These are phyloP conservation scores for Viola odorata DNA, from an alignment of 345 rosid species.

Conservation along the genomic window DNA sequence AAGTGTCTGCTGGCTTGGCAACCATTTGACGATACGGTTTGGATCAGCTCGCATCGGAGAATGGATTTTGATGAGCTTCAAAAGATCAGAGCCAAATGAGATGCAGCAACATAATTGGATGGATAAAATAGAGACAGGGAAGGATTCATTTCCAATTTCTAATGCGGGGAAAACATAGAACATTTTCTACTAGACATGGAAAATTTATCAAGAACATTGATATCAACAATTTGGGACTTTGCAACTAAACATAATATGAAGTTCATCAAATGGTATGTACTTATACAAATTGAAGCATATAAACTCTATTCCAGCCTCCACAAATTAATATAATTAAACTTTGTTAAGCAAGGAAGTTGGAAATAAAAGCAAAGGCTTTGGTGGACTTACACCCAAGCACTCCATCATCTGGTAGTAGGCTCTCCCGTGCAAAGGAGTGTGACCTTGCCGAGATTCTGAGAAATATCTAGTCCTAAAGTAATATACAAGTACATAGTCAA, in stretches of 20 bases:
- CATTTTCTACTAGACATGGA: too few species aligned
- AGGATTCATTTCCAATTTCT: not conserved
- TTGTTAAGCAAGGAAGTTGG: not conserved
- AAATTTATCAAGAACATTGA: too few species aligned
- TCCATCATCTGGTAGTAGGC: slow-evolving; percentile 99
- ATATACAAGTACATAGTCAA: slow-evolving; percentile 10
- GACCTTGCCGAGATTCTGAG: slow-evolving; percentile 94
- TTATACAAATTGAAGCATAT: too few species aligned
- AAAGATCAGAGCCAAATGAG: slow-evolving; percentile 12
- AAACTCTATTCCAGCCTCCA: too few species aligned
- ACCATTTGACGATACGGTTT: slow-evolving; percentile 60
- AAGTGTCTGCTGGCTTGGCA: slow-evolving; percentile 55
- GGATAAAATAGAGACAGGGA: not conserved
- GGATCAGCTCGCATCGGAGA: slow-evolving; percentile 90
- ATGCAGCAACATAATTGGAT: not conserved
- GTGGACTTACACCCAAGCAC: slow-evolving; percentile 80
- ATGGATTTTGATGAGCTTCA: slow-evolving; percentile 87
- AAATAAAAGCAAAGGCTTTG: slow-evolving; percentile 3
- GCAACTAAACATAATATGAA: too few species aligned
- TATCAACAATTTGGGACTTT: too few species aligned
- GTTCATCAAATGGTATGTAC: too few species aligned
- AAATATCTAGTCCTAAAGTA: slow-evolving; percentile 88
- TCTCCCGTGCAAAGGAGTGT: slow-evolving; percentile 95
- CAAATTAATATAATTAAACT: not conserved
- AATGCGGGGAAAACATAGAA: not conserved